Percentiles rank a stretch among this genome's conserved stretches.
Conservation (phyloP, 2,329 filamentous ascomycete genomes). For the Lachnellula arida region DNA sequence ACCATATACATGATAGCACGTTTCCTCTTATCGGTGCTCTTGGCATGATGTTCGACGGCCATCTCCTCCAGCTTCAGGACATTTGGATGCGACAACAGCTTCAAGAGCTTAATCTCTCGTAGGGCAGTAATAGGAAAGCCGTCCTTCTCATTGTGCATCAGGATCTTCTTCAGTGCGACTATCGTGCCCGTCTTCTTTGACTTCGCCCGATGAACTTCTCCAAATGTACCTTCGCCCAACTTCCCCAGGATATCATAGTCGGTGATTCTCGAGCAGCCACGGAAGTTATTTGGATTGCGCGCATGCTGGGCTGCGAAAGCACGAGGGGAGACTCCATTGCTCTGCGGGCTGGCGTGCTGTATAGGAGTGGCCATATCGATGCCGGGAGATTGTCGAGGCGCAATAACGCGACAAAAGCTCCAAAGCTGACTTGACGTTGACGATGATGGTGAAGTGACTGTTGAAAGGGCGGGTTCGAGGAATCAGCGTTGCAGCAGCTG, state of each 20-base stretch:
- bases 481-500: background rate
- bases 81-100: conserved; percentile 88
- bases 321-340: conserved; percentile 43
- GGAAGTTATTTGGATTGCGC: conserved; percentile 59
- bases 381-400: background rate
- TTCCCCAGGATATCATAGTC: conserved; percentile 79
- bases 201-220: conserved; percentile 89
- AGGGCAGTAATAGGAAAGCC: conserved; percentile 98
- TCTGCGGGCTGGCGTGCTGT: conserved; percentile 18
- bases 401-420: background rate
- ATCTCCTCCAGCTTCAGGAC: conserved; percentile 88
- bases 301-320: conserved; percentile 48
- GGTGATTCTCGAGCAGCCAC: conserved; percentile 76
- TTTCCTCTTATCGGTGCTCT: conserved; percentile 63
- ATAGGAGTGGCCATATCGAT: conserved; percentile 20
- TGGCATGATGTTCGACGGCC: conserved; percentile 75
- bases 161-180: conserved; percentile 94
- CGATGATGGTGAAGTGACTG: background rate
- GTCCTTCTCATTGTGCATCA: conserved; percentile 99
- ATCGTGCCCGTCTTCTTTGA: conserved; percentile 69
- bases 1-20: conserved; percentile 96
- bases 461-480: background rate
- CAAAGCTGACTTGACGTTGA: background rate
- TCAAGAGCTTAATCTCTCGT: conserved; percentile 94
- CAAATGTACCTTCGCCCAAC: conserved; percentile 93